Conservation (phyloP, 768 basidiomycete genomes). For the Lepiota venenata region DNA sequence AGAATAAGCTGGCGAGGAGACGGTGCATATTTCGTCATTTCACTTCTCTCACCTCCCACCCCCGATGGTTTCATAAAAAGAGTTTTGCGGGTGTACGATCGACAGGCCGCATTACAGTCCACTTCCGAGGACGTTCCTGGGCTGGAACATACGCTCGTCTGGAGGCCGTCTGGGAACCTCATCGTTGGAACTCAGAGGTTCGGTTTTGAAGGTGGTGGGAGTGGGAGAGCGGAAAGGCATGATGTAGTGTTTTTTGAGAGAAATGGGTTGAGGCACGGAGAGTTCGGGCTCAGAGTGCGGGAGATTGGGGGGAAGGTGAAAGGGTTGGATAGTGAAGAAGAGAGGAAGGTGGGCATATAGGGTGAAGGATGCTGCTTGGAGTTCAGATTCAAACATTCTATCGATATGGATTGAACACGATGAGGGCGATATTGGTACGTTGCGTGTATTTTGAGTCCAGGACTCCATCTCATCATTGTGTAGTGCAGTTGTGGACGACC, state of each 20-base stretch:
- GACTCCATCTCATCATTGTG: slow-evolving; percentile 10
- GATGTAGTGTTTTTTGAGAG: slow-evolving; percentile 94
- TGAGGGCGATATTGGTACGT: slow-evolving; percentile 67
- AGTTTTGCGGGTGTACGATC: slow-evolving; percentile 70
- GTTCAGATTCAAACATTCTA: slow-evolving; percentile 81
- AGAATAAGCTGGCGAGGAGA: slow-evolving; percentile 95
- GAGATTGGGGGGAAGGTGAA: slow-evolving; percentile 33
- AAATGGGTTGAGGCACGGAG: slow-evolving; percentile 90
- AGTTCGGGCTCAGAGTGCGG: slow-evolving; percentile 60
- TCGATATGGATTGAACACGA: slow-evolving; percentile 79
- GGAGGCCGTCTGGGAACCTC: slow-evolving; percentile 88
- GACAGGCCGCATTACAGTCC: slow-evolving; percentile 70
- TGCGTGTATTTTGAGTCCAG: not conserved
- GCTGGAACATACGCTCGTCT: slow-evolving; percentile 73
- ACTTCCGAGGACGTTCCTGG: slow-evolving; percentile 85
- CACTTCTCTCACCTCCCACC: slow-evolving; percentile 52
- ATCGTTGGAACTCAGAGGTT: slow-evolving; percentile 82
- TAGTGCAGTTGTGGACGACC: slow-evolving; percentile 94
- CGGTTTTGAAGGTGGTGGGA: slow-evolving; percentile 69
- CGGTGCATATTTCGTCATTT: slow-evolving; percentile 84
- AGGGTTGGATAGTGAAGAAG: slow-evolving; percentile 23
- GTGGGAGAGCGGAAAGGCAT: slow-evolving; percentile 65
- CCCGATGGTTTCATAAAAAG: slow-evolving; percentile 35
- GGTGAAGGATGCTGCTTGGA: slow-evolving; percentile 82
- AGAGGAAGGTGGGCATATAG: slow-evolving; percentile 61